Evolutionary conservation across 2,329 filamentous ascomycete genomes (phyloP), one percentile per base, ranked within the genome.

Genomic region (Cordyceps cicadae): DNA sequence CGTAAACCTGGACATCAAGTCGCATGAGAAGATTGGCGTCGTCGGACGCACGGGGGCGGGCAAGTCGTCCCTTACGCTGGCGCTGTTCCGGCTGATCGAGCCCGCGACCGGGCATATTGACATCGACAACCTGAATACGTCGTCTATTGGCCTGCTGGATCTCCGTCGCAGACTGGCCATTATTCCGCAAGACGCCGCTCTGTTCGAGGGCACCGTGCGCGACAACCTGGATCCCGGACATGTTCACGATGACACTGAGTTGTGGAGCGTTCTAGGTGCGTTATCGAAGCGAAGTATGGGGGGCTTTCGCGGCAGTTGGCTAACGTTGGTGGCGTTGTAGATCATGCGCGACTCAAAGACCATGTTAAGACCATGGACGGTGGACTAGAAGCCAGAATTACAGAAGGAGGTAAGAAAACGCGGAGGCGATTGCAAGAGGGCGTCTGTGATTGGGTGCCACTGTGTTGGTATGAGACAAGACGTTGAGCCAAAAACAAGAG

Each of bases 11-110:
- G 86, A 91, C 71, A 96, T 99, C 79, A 95, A 96, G 77, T 87
- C 93, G 5, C 91, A 92, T 70, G 94, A 99, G 79, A 99, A 97
- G 81, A 94, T 99, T 72, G 94, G 94, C 63, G 92, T 99, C 12
- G 94, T 99, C 37, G 94, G 94, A 60, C 88, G 94, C 54, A 99
- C 94, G 0, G 94, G 94, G 59, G 94, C 94, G 37, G 94, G 94
- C 70, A 99, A 99, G 78, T 96, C 90, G 63, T 96, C 92, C 11
- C 78, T 99, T 63, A 97, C 94, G 0, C 80, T 99, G 63, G 87
- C 94, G 2, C 79, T 99, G 21, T 99, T 99, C 83, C 87, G 95
- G 57, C 92, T 99, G 66, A 97, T 99, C 64, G 95, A 99, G 76
- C 85, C 92, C 2, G 84, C 81, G 43, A 84, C 85, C 48, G 94